These are phyloP conservation scores for Nosema muscidifuracis DNA, from an alignment of 371 early-diverging fungal species.

Conservation along the genomic window DNA sequence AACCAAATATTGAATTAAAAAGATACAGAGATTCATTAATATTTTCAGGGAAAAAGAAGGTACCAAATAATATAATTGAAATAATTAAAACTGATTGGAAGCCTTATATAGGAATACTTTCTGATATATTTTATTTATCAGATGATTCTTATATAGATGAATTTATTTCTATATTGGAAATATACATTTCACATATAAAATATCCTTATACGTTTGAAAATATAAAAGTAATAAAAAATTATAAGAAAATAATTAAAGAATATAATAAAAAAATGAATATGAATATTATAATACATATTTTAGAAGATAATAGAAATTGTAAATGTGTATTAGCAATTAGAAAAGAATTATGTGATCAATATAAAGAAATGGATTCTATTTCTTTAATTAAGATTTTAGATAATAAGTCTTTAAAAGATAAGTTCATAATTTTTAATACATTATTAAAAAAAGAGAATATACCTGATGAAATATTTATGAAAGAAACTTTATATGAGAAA, in stretches of 20 bases:
- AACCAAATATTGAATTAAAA: no score
- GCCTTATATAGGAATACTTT: background rate
- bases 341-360: background rate
- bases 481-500: background rate
- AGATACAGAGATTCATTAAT: no score
- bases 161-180: background rate
- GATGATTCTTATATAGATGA: no score
- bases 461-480: background rate
- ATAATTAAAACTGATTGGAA: no score
- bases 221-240: background rate
- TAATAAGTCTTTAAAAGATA: background rate
- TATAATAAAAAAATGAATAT: background rate
- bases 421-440: background rate
- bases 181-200: background rate
- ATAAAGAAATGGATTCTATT: background rate
- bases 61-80: no score
- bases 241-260: background rate
- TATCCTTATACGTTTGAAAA: background rate
- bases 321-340: background rate
- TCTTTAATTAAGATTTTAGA: background rate
- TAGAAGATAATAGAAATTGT: background rate
- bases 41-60: no score
- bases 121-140: background rate
- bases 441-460: background rate
- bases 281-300: background rate